Evolutionary conservation across 495 filamentous ascomycete species (phyloP).

Genomic region (Antarctomyces pellizariae): DNA sequence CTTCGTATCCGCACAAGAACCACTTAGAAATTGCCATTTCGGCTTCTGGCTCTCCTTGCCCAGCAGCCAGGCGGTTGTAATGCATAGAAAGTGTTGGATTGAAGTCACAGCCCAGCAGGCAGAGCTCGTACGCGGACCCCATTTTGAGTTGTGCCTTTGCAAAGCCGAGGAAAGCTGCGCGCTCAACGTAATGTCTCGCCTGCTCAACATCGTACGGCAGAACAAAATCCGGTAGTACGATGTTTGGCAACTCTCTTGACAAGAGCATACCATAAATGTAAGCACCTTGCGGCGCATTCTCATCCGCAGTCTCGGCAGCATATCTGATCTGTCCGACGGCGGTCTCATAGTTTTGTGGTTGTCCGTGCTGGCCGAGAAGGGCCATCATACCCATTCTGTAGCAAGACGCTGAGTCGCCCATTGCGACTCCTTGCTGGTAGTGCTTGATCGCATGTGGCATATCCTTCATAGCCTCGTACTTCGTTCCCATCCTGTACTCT

Average conservation of each 20-base stretch:
- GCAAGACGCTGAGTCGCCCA: conserved; percentile 74
- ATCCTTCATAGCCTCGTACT: conserved; percentile 85
- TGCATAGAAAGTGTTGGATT: conserved; percentile 78
- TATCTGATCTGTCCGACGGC: conserved; percentile 62
- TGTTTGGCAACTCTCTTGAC: conserved; percentile 70
- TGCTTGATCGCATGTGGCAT: conserved; percentile 73
- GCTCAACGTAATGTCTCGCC: conserved; percentile 81
- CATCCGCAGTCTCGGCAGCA: conserved; percentile 75
- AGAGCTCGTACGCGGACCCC: conserved; percentile 86
- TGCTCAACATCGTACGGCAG: conserved; percentile 50
- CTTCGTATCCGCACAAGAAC: conserved; percentile 90
- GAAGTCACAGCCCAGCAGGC: conserved; percentile 84
- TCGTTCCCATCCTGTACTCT: conserved; percentile 95
- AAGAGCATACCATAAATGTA: conserved; percentile 95
- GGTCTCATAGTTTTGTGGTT: conserved; percentile 51
- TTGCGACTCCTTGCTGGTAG: conserved; percentile 55
- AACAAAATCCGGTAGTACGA: conserved; percentile 45
- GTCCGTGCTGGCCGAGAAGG: conserved; percentile 76
- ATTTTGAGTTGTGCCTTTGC: conserved; percentile 95
- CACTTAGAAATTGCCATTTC: conserved; percentile 96
- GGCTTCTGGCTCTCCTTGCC: conserved; percentile 71
- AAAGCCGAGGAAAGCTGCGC: conserved; percentile 89
- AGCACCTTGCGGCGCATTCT: conserved; percentile 92
- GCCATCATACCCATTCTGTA: conserved; percentile 97
- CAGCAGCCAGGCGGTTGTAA: conserved; percentile 82